Percentiles rank a stretch among this genome's conserved stretches.
These are phyloP conservation scores for Skeletonema costatum DNA, from an alignment of 108 stramenopile genomes.

Conservation along the genomic window DNA sequence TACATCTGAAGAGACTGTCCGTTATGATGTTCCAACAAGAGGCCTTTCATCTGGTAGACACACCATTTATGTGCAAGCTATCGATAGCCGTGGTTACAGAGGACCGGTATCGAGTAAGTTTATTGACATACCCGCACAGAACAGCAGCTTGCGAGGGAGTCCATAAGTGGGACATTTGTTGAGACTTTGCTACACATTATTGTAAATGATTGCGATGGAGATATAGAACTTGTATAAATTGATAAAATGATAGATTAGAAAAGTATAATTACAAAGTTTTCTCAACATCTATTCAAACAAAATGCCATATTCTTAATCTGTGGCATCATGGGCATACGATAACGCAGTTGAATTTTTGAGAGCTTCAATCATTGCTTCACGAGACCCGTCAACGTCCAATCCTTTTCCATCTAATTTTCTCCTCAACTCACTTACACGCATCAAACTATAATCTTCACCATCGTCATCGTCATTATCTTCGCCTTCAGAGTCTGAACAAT, in stretches of 20 bases:
- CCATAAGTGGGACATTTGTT: neutral
- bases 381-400: too few relatives aligned
- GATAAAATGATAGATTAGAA: neutral
- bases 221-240: neutral
- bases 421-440: too few relatives aligned
- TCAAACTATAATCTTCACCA: too few relatives aligned
- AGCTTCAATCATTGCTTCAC: too few relatives aligned
- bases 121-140: conserved; percentile 2
- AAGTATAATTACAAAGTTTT: too few relatives aligned
- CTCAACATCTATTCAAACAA: too few relatives aligned
- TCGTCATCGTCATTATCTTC: too few relatives aligned
- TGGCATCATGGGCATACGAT: too few relatives aligned
- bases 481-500: too few relatives aligned
- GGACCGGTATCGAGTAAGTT: conserved; percentile 42
- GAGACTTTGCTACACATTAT: neutral
- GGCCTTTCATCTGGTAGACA: conserved; percentile 27
- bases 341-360: too few relatives aligned
- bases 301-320: too few relatives aligned
- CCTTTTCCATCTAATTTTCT: too few relatives aligned
- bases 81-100: conserved; percentile 44
- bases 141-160: neutral
- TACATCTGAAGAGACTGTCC: neutral
- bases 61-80: conserved; percentile 43
- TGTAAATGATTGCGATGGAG: neutral
- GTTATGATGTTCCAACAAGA: neutral